These are phyloP conservation scores for Candolleomyces aberdarensis DNA, from an alignment of 768 basidiomycete genomes.

Conservation along the genomic window DNA sequence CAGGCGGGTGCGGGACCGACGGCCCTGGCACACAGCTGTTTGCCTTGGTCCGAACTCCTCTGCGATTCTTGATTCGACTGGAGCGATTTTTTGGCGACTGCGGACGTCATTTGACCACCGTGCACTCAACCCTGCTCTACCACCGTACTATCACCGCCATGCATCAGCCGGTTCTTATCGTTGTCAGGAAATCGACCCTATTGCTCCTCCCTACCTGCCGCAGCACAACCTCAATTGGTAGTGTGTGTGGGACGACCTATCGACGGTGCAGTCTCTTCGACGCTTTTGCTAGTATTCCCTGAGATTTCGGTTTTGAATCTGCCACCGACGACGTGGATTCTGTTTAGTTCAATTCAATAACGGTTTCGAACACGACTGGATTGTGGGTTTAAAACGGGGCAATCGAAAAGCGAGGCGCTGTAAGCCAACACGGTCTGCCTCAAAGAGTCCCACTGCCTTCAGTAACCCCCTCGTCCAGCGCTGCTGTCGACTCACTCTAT, in stretches of 20 bases:
- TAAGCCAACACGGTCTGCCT: not conserved
- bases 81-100: no score
- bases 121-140: no score
- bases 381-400: not conserved
- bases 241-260: slow-evolving; percentile 13
- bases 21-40: no score
- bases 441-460: not conserved
- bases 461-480: not conserved
- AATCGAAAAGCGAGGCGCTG: not conserved
- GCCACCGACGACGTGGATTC: not conserved
- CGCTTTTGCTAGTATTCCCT: slow-evolving; percentile 34
- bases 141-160: not conserved
- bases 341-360: slow-evolving; percentile 4
- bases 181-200: slow-evolving; percentile 56
- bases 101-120: no score
- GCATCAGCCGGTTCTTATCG: slow-evolving; percentile 31
- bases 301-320: slow-evolving; percentile 21
- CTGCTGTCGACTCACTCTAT: slow-evolving; percentile 3
- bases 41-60: no score
- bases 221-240: slow-evolving; percentile 35
- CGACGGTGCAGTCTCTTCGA: slow-evolving; percentile 14
- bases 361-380: slow-evolving; percentile 15
- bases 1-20: no score
- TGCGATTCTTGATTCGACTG: no score
- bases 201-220: slow-evolving; percentile 48